Evolutionary conservation across 371 early-diverging fungal species (phyloP).

Genomic region (Lichtheimia ornata): DNA sequence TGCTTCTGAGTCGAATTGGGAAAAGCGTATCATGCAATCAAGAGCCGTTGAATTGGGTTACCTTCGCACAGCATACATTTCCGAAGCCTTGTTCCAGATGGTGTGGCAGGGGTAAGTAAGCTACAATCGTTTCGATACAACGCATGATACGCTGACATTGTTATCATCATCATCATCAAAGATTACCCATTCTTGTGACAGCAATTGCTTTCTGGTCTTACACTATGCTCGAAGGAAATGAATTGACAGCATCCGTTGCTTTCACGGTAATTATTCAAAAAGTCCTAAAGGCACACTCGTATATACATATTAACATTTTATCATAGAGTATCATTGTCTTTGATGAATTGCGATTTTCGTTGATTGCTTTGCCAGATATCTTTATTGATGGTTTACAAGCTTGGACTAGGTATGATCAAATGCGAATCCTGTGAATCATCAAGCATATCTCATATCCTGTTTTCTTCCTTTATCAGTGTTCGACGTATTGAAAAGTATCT

Average conservation of each 20-base stretch:
- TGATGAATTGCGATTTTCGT: conserved; percentile 54
- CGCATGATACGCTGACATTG: neutral
- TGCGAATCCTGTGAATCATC: neutral
- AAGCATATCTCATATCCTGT: neutral
- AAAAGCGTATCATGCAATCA: conserved; percentile 41
- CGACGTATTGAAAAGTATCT: conserved; percentile 74
- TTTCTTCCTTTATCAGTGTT: conserved; percentile 28
- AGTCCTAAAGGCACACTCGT: neutral
- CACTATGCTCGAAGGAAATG: conserved; percentile 55
- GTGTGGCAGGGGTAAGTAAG: conserved; percentile 42
- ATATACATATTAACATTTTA: neutral
- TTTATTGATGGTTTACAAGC: conserved; percentile 49
- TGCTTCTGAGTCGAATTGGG: conserved; percentile 60
- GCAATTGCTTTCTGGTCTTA: conserved; percentile 58
- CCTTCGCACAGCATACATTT: conserved; percentile 35
- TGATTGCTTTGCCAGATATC: conserved; percentile 59
- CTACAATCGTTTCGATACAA: neutral
- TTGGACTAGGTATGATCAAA: conserved; percentile 28
- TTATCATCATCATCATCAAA: conserved; percentile 6
- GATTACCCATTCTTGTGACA: conserved; percentile 60
- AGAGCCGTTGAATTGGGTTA: conserved; percentile 55
- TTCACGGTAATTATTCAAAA: conserved; percentile 47
- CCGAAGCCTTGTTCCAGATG: conserved; percentile 27
- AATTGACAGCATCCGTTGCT: conserved; percentile 63
- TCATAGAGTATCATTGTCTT: conserved; percentile 49